Base-by-base conservation (phyloP, 495 filamentous ascomycete genomes). In the Pyrenopolyporus hunteri region DNA sequence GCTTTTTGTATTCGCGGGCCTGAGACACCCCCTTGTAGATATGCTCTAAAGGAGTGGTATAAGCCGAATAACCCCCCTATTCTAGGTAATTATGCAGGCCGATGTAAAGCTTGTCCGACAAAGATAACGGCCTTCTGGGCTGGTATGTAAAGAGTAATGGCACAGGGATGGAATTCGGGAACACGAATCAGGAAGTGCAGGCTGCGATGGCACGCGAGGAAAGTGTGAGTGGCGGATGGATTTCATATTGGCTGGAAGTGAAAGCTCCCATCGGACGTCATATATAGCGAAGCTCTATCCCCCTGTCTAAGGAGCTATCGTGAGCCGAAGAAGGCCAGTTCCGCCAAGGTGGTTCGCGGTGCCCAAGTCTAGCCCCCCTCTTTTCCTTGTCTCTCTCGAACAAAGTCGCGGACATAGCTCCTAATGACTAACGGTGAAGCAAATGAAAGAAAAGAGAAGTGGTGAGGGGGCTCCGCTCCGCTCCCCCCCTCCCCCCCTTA, bases 391-490 rank as follows among this genome's bases (percentile, higher is more conserved):
- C 35, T 23, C 19, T 11, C 22, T 39, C 6, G 55, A 25, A 33
- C 17, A 35, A 55, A 48, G 46, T 32, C 25, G 50, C 28, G 10
- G 40, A 32, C 32, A 36, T 52, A 57, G 37, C 39, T 57, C 46
- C 45, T 57, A 8, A 45, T n/a, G 19, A 50, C 61, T 59, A 54
- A 51, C 28, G 13, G 26, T 49, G 61, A 64, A 43, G 48, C 48
- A 59, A 64, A 64, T 58, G 19, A 48, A 19, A 39, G 32, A 22
- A 45, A 45, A 54, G 28, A 14, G 35, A 44, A 37, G 25, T 49
- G 23, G 59, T 45, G 56, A 42, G 50, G 50, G 46, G 37, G 37
- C 62, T 59, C 61, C 61, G 61, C 61, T 64, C 45, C n/a, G n/a
- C n/a, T n/a, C n/a, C n/a, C n/a, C n/a, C n/a, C n/a, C n/a, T n/a